A percentile compares a stretch with the other conserved stretches of the same genome.
These are phyloP conservation scores for Solanum rostratum DNA, from an alignment of 257 asterid species.

Conservation along the genomic window DNA sequence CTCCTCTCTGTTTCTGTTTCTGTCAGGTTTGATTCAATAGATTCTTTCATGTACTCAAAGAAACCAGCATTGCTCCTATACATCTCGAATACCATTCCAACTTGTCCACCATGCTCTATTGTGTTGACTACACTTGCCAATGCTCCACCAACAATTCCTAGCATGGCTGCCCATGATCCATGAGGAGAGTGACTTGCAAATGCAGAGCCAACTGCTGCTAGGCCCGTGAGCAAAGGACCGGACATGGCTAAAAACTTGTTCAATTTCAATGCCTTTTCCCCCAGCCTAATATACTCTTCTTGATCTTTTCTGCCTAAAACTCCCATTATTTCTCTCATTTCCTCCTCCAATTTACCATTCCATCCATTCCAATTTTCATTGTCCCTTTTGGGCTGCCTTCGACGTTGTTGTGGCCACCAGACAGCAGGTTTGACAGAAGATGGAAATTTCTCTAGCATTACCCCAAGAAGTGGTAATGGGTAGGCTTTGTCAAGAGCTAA, in stretches of 20 bases:
- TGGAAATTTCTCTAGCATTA: slow-evolving; percentile 29
- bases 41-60: slow-evolving; percentile 45
- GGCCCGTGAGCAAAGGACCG: slow-evolving; percentile 51
- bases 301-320: slow-evolving; percentile 28
- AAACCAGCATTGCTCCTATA: slow-evolving; percentile 69
- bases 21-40: slow-evolving; percentile 34
- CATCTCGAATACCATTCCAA: slow-evolving; percentile 84
- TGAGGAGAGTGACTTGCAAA: slow-evolving; percentile 19
- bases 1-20: slow-evolving; percentile 35
- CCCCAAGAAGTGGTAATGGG: slow-evolving; percentile 36
- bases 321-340: slow-evolving; percentile 33
- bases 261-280: slow-evolving; percentile 36
- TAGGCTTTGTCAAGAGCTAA: slow-evolving; percentile 59
- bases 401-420: slow-evolving; percentile 38
- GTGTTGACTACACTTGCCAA: slow-evolving; percentile 51
- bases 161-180: slow-evolving; percentile 21
- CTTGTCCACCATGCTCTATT: slow-evolving; percentile 66
- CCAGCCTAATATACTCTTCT: slow-evolving; percentile 42
- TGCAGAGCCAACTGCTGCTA: slow-evolving; percentile 50
- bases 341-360: slow-evolving; percentile 38
- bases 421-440: slow-evolving; percentile 35
- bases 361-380: slow-evolving; percentile 29
- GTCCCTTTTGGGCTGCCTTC: background rate
- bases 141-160: slow-evolving; percentile 54
- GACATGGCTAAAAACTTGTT: slow-evolving; percentile 34